Base-by-base conservation (phyloP, 2,329 filamentous ascomycete species). In the Gremmenia infestans region DNA sequence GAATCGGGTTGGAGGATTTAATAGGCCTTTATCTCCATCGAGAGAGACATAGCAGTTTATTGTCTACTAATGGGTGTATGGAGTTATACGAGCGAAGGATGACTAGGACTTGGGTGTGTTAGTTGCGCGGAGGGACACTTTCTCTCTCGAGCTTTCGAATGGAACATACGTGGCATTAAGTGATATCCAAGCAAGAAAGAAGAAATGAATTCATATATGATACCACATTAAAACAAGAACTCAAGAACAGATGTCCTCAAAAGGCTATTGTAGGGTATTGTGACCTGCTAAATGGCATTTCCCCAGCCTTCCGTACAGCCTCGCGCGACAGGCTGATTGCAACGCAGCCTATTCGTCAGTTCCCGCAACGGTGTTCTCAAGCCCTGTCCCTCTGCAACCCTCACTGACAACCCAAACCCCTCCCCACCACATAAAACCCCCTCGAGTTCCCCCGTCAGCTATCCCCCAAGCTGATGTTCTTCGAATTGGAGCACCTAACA, bases 1-100 rank as follows among this genome's bases (percentile, higher is more conserved):
- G 85, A 94, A 94, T 69, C 81, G 89, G 55, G 78, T 85, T 51
- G 89, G 89, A 54, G 89, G 89, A 5, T 94, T 94, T 76, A 94
- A 93, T 70, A 75, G 89, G 65, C 88, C 89, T 47, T 74, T 92
- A 52, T 88, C 86, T 71, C 84, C 83, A 19, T 70, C 71, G 19
- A 65, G 67, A 45, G 63, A 70, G 48, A 57, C 42, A 25, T 55
- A 36, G 55, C 23, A 46, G 48, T 4, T 25, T 39, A 22, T 8
- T 19, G 40, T 14, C 22, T 15, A 50, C 19, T 5, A 15, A 32
- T 32, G 8, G 8, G 8, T 32, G 28, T 11, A 32, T 11, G 28
- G 28, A 32, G 28, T 32, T 32, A 32, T 25, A 25, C 11, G 28
- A 32, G 28, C 7, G 28, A 9, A 32, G 28, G 7, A 9, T 28